These are phyloP conservation scores for Botrytis deweyae DNA, from an alignment of 2,329 filamentous ascomycete genomes.

Conservation along the genomic window DNA sequence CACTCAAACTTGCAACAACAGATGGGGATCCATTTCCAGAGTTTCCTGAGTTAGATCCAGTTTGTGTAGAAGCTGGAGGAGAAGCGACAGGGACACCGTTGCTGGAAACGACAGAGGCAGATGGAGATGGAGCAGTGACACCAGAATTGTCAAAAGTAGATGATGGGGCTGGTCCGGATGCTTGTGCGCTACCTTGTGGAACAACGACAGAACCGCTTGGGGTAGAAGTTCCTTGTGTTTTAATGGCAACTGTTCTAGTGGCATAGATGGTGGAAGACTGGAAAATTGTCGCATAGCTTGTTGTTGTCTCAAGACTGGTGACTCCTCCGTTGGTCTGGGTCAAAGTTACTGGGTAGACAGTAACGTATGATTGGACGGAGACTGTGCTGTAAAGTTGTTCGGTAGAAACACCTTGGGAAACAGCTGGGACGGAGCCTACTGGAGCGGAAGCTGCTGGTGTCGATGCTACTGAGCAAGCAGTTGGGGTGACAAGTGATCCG, in stretches of 20 bases:
- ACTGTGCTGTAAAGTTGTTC: slow-evolving; percentile 4
- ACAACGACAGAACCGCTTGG: background rate
- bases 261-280: background rate
- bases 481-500: too few species aligned
- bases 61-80: background rate
- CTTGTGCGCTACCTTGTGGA: slow-evolving; percentile 4
- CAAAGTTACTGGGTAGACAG: background rate
- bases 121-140: background rate
- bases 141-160: background rate
- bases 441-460: background rate
- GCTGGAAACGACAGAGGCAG: background rate
- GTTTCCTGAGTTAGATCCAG: slow-evolving; percentile 10
- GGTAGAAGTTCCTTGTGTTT: background rate
- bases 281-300: background rate
- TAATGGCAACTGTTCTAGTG: background rate
- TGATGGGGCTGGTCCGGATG: background rate
- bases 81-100: background rate
- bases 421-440: background rate
- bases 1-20: background rate
- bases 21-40: slow-evolving; percentile 6
- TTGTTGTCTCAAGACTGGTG: background rate
- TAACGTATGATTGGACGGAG: background rate
- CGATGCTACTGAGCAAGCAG: too few species aligned
- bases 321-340: background rate
- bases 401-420: background rate